Conservation (phyloP, 2,329 filamentous ascomycete genomes). For the Talaromyces pinophilus region DNA sequence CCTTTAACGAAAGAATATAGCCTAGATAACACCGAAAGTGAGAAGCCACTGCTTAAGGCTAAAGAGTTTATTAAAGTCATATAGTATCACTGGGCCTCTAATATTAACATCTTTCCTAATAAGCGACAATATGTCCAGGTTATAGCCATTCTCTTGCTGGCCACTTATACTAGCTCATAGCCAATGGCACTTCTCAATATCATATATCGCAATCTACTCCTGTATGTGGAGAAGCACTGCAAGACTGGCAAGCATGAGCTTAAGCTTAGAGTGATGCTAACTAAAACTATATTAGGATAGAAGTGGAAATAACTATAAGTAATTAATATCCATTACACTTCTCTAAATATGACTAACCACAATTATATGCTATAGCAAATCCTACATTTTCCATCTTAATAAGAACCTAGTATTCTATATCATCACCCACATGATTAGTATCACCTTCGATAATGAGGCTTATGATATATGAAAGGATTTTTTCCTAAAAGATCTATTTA, state of each 20-base stretch:
- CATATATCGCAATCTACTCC: conserved; percentile 21
- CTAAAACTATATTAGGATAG: conserved; percentile 22
- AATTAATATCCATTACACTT: neutral
- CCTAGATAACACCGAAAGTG: conserved; percentile 21
- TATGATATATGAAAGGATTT: no score
- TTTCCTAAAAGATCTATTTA: no score
- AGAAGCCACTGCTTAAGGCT: conserved; percentile 23
- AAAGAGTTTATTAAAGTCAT: conserved; percentile 23
- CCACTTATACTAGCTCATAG: conserved; percentile 20
- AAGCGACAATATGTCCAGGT: conserved; percentile 21
- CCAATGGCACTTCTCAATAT: conserved; percentile 18
- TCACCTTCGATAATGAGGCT: conserved; percentile 22
- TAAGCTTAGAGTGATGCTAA: conserved; percentile 18
- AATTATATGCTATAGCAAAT: neutral
- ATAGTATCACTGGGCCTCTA: conserved; percentile 20
- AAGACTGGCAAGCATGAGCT: conserved; percentile 20
- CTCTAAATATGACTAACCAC: neutral
- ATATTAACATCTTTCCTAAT: conserved; percentile 23
- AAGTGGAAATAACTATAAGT: conserved; percentile 23
- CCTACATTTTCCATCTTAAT: conserved; percentile 15
- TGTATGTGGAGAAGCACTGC: conserved; percentile 23
- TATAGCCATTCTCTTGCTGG: conserved; percentile 22
- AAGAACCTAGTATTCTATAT: conserved; percentile 23
- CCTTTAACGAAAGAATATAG: conserved; percentile 22
- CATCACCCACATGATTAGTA: conserved; percentile 22